Evolutionary conservation across 176 grass and related monocot species (phyloP), one percentile per base, ranked within the genome.

Genomic region (Zea luxurians): DNA sequence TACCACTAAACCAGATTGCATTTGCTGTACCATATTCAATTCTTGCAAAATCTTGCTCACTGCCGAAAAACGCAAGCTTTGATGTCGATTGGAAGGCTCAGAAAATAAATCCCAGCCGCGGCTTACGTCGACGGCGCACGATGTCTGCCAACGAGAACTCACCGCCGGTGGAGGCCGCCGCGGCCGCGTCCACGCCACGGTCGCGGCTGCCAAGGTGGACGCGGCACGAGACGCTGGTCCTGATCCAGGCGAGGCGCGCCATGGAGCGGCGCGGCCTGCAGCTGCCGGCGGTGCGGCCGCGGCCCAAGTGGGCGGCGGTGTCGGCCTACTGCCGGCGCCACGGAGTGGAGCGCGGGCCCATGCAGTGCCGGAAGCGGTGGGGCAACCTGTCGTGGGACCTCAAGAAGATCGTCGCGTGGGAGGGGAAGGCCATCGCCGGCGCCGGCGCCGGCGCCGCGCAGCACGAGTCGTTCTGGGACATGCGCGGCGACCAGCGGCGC

Each of bases 321-420:
- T 84, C 89, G 63, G 78, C 85, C 53, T 91, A 88, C 85, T 91
- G 85, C 82, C 78, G 82, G n/a, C 85, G 85, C 7, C 77, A 82
- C 34, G 89, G 89, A 52, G 78, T 88, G 66, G 89, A 88, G 16
- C 85, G 85, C 4, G 85, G 89, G 0, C 77, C 85, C 34, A 62
- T 85, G 82, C 89, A 88, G 82, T 88, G 85, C 82, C 82, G 85
- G 68, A 91, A 91, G 85, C 73, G 89, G 45, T 91, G 89, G 85
- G 81, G 85, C 46, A 91, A 91, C 68, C 78, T 91, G 13, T 84
- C 85, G 7, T 91, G 85, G 85, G 85, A 91, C 78, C 85, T 91
- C 73, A 91, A 87, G 78, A 91, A 85, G 85, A 87, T 91, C 71
- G 81, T 80, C 18, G 61, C 73, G 5, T 88, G 85, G 82, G 85